A percentile compares a stretch with the other conserved stretches of the same genome.
Evolutionary conservation across 2,329 filamentous ascomycete species (phyloP).

Genomic region (Fusarium pseudograminearum): DNA sequence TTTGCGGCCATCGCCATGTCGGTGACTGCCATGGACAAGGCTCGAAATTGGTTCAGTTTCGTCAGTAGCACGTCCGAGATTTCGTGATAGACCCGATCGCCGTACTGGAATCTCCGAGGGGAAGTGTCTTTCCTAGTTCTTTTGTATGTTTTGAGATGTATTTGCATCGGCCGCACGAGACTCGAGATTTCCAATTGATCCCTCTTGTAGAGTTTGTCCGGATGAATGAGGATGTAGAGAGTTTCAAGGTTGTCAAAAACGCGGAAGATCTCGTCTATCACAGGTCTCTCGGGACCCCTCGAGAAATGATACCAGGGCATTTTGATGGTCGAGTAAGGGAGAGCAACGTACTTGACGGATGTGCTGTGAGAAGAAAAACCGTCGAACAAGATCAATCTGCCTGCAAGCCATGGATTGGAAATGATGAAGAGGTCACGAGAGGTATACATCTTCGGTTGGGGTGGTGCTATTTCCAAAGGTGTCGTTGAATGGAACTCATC

Average conservation of each 20-base stretch:
- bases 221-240: neutral
- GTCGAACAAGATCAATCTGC: too few species aligned
- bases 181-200: neutral
- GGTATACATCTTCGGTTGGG: neutral
- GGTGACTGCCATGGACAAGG: neutral
- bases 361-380: neutral
- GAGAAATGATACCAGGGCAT: too few species aligned
- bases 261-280: neutral
- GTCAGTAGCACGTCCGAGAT: neutral
- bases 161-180: neutral
- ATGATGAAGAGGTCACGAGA: neutral
- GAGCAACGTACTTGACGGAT: neutral
- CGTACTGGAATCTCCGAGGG: neutral
- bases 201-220: neutral
- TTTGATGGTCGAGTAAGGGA: neutral
- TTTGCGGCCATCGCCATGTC: neutral
- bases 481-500: too few species aligned
- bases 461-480: fast-evolving
- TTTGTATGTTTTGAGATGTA: neutral
- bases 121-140: neutral
- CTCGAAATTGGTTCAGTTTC: neutral
- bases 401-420: neutral
- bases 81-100: neutral
- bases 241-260: neutral
- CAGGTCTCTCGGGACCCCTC: too few species aligned